phyloP scores from a whole-genome alignment of 345 rosid genomes.

The Turritis glabra region DNA sequence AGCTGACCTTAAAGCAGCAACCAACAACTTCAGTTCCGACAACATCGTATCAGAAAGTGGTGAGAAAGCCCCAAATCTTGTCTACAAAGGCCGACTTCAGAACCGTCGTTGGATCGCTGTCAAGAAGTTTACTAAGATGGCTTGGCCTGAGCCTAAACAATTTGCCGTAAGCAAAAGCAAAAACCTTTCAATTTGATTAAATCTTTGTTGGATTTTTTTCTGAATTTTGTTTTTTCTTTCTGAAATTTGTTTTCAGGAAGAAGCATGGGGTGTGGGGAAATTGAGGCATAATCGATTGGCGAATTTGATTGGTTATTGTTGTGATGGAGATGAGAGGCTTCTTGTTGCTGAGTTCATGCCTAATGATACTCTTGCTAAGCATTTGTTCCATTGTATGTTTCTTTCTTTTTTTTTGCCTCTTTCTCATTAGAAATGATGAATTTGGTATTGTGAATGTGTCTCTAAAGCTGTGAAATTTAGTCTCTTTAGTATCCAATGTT shows the following conservation, averaged over 20 bases:
- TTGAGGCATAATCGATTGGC: slow-evolving; percentile 81
- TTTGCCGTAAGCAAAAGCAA: slow-evolving; percentile 46
- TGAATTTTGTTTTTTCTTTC: slow-evolving; percentile 10
- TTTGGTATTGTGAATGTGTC: slow-evolving; percentile 11
- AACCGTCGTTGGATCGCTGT: slow-evolving; percentile 81
- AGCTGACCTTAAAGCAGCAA: slow-evolving; percentile 67
- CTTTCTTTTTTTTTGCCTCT: not conserved
- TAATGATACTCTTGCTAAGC: slow-evolving; percentile 95
- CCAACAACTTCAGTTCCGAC: slow-evolving; percentile 66
- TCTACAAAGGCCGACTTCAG: slow-evolving; percentile 68
- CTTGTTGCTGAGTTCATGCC: slow-evolving; percentile 99
- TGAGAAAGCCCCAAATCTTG: slow-evolving; percentile 63
- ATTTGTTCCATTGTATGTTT: slow-evolving; percentile 79
- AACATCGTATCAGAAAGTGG: slow-evolving; percentile 78
- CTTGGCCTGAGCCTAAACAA: slow-evolving; percentile 87
- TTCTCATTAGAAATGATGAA: not conserved
- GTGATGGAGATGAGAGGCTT: slow-evolving; percentile 94
- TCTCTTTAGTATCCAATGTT: not conserved
- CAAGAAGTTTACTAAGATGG: slow-evolving; percentile 75
- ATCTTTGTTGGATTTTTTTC: not conserved
- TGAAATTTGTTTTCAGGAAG: slow-evolving; percentile 56
- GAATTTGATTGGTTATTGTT: slow-evolving; percentile 95
- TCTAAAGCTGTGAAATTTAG: not conserved
- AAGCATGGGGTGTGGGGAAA: slow-evolving; percentile 90
- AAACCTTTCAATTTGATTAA: not conserved